A percentile compares a stretch with the other conserved stretches of the same genome.
These are phyloP conservation scores for Solanum tarijense DNA, from an alignment of 257 asterid species.

Conservation along the genomic window DNA sequence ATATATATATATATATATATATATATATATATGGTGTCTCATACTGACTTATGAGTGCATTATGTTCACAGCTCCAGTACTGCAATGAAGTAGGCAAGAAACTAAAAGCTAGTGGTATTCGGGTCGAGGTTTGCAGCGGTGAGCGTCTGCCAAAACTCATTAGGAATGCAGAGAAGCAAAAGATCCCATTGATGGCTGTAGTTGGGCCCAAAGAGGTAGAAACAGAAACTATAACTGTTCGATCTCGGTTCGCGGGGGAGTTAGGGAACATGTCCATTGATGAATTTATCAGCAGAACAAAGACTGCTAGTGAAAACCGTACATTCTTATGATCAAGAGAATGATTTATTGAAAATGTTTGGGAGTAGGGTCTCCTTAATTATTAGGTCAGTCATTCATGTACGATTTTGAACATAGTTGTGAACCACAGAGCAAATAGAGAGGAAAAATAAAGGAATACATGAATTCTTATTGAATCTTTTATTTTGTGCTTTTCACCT, in stretches of 20 bases:
- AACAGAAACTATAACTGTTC: constrained; percentile 52
- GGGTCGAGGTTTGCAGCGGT: constrained; percentile 69
- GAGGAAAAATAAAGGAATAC: neutral
- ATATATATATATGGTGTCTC: neutral
- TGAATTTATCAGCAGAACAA: constrained; percentile 44
- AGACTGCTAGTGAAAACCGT: constrained; percentile 50
- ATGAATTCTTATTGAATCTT: neutral
- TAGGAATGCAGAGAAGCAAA: constrained; percentile 75
- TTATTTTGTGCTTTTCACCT: neutral
- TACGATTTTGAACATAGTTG: neutral
- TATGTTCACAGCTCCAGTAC: constrained; percentile 54
- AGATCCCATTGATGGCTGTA: constrained; percentile 88
- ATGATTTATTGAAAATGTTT: neutral
- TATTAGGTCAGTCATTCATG: neutral
- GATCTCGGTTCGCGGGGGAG: constrained; percentile 82
- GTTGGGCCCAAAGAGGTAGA: constrained; percentile 83
- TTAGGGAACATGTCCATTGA: constrained; percentile 68
- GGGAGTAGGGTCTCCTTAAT: neutral
- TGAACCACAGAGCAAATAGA: neutral
- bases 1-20: neutral
- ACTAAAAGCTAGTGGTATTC: constrained; percentile 55
- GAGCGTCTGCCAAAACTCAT: constrained; percentile 84
- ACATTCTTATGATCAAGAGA: constrained; percentile 23
- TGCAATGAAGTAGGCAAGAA: constrained; percentile 51
- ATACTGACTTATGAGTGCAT: neutral